Evolutionary conservation across 495 filamentous ascomycete species (phyloP), one percentile per base, ranked within the genome.

Genomic region (Cenococcum geophilum): DNA sequence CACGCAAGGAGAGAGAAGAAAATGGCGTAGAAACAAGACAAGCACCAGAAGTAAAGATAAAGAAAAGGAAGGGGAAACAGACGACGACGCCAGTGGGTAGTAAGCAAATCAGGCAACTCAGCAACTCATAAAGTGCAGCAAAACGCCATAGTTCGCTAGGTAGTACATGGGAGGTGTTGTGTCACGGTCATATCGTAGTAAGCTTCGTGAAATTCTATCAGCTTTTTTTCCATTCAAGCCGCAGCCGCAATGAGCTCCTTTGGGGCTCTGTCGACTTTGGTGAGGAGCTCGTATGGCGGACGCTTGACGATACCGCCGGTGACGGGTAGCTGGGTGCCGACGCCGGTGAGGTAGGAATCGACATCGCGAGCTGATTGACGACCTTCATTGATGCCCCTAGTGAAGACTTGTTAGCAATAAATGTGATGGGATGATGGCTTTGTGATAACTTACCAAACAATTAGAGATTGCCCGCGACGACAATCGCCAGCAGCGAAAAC

Each of bases 401-500:
- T 14, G 34, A 21, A 20, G 18, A 10, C 18, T 40, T 43, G 25
- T 55, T 52, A 64, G 45, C 55, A 43, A 12, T 9, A 5, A 21
- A 25, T 6, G 43, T 18, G 32, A 9, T 20, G 32, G 51, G 22
- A 32, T 6, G 36, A 0, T n/a, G 35, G 16, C 55, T 12, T 8
- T 56, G 58, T 32, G 48, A 20, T 25, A 5, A 80, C 87, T 83
- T 82, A 92, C 91, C 93, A 99, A 65, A 99, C 93, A 75, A 99
- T 97, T 56, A 99, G 79, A 43, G 90, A 95, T 77, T 99, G 93
- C 58, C 93, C 93, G 73, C 93, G 85, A 55, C 92, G 87, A 76
- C 95, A 97, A 76, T 99, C 93, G 73, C 93, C 93, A 59, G 93
- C 93, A 51, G 93, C 92, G 70, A 96, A 99, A 51, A 99, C 83